Conservation (phyloP, 2,329 filamentous ascomycete species). For the Penicillium fuscoglaucum region DNA sequence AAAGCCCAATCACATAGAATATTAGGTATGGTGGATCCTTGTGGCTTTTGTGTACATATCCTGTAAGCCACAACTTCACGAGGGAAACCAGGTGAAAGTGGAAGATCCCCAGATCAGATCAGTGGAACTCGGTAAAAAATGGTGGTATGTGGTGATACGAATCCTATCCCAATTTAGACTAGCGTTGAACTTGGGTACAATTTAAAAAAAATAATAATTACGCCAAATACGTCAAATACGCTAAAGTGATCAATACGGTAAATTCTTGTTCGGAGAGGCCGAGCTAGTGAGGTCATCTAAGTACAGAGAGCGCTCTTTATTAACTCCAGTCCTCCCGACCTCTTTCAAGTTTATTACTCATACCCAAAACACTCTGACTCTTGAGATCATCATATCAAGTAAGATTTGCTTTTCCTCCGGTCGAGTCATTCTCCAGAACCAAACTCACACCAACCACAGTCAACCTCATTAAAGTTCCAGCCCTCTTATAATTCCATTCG, state of each 20-base stretch:
- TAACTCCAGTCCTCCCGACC: constrained; percentile 12
- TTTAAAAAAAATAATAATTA: background rate
- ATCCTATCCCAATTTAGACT: constrained; percentile 10
- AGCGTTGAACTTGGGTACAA: background rate
- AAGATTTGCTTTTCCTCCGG: constrained; percentile 15
- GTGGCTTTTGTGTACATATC: constrained; percentile 7
- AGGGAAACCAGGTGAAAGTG: background rate
- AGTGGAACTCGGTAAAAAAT: constrained; percentile 17
- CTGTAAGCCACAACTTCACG: constrained; percentile 15
- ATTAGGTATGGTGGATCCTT: background rate
- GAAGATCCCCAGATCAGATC: constrained; percentile 18
- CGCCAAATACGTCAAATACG: background rate
- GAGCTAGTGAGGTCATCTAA: constrained; percentile 11
- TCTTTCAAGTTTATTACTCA: constrained; percentile 17
- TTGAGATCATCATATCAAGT: constrained; percentile 10
- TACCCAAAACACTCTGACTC: constrained; percentile 6
- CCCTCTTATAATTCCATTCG: constrained; percentile 12
- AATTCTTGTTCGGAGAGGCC: constrained; percentile 3
- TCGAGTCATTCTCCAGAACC: constrained; percentile 25
- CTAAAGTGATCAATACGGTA: constrained; percentile 6
- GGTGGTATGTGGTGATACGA: constrained; percentile 1
- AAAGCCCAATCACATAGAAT: constrained; percentile 11
- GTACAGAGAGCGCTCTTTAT: constrained; percentile 14
- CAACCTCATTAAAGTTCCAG: constrained; percentile 19
- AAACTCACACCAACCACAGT: constrained; percentile 13